phyloP scores from a whole-genome alignment of 2,329 filamentous ascomycete species.

The Laburnicola sp. region DNA sequence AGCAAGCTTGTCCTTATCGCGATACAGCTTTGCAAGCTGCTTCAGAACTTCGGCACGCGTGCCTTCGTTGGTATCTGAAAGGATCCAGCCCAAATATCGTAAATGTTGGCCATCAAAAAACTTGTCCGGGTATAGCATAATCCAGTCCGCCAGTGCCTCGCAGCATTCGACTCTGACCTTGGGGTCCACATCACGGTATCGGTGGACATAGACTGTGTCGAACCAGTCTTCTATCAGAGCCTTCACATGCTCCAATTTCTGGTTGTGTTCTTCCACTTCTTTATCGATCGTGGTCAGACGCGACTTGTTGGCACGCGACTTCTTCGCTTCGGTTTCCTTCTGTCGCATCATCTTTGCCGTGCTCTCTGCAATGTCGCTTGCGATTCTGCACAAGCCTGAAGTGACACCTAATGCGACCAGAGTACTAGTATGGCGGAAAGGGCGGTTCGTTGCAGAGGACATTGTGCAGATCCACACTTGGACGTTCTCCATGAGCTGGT shows the following conservation, averaged over 20 bases:
- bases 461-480: conserved; percentile 87
- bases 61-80: conserved; percentile 76
- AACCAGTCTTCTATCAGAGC: conserved; percentile 81
- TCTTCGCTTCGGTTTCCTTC: conserved; percentile 74
- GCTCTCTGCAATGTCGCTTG: conserved; percentile 69
- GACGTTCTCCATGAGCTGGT: conserved; percentile 81
- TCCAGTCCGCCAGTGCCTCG: conserved; percentile 85
- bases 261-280: conserved; percentile 69
- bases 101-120: conserved; percentile 92
- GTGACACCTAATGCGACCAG: conserved; percentile 80
- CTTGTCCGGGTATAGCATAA: conserved; percentile 76
- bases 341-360: conserved; percentile 78
- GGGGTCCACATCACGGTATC: conserved; percentile 91
- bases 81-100: conserved; percentile 91
- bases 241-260: conserved; percentile 70
- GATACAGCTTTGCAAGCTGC: conserved; percentile 79
- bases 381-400: conserved; percentile 74
- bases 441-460: conserved; percentile 83
- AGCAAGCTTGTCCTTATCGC: conserved; percentile 74
- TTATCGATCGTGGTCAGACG: conserved; percentile 73
- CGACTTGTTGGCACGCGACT: conserved; percentile 74
- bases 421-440: conserved; percentile 92
- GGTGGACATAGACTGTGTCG: conserved; percentile 89
- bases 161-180: conserved; percentile 88
- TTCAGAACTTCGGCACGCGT: conserved; percentile 85